Evolutionary conservation across 768 basidiomycete species (phyloP).

Genomic region (Megacollybia marginata): DNA sequence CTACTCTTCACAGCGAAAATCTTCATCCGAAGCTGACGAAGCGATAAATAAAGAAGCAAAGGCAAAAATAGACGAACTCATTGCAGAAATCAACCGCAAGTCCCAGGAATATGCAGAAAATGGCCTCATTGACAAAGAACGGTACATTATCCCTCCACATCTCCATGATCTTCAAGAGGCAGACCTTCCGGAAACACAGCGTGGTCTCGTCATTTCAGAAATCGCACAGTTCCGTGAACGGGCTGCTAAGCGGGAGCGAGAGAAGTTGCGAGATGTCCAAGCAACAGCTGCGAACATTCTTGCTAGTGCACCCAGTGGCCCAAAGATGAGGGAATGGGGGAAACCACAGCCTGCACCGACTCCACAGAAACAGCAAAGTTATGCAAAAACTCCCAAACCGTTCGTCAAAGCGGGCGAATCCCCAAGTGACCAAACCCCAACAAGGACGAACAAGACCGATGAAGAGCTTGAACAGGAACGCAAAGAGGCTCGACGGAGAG

Average conservation of each 20-base stretch:
- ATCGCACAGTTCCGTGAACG: constrained; percentile 95
- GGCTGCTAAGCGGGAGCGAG: constrained; percentile 84
- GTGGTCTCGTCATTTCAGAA: constrained; percentile 90
- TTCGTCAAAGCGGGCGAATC: constrained; percentile 71
- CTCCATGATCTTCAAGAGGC: constrained; percentile 94
- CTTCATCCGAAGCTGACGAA: constrained; percentile 64
- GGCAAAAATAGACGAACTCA: constrained; percentile 53
- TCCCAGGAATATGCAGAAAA: constrained; percentile 71
- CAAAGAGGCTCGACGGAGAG: constrained; percentile 64
- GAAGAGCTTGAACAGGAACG: constrained; percentile 83
- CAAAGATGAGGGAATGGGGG: constrained; percentile 77
- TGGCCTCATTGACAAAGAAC: constrained; percentile 75
- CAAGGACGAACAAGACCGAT: constrained; percentile 58
- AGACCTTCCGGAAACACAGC: constrained; percentile 89
- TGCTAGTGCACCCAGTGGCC: constrained; percentile 53
- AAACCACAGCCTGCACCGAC: constrained; percentile 44
- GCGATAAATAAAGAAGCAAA: constrained; percentile 54
- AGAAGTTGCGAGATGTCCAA: constrained; percentile 76
- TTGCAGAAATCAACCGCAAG: constrained; percentile 63
- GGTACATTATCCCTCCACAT: constrained; percentile 92
- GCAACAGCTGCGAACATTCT: constrained; percentile 43
- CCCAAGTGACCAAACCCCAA: constrained; percentile 28
- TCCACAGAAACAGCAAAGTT: constrained; percentile 68
- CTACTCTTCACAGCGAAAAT: constrained; percentile 71
- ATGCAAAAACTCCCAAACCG: constrained; percentile 61